A percentile compares a stretch with the other conserved stretches of the same genome.
phyloP scores from a whole-genome alignment of 164 flowering plant species.

The Echeveria elegans region DNA sequence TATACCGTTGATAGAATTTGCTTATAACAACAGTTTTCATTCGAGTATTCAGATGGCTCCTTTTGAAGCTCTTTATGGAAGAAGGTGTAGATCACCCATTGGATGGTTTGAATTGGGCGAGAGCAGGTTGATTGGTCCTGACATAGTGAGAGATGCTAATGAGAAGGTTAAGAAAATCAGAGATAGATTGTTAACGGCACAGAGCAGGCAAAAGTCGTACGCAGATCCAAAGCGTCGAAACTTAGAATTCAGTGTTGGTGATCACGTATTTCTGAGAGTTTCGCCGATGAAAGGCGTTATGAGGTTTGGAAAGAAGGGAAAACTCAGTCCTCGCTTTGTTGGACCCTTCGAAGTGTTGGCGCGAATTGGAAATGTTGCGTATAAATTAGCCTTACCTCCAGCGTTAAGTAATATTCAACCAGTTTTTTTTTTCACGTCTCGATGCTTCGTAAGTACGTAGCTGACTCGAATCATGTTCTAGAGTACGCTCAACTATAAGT shows the following conservation, averaged over 20 bases:
- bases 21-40: slow-evolving; percentile 4
- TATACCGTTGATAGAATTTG: background rate
- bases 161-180: background rate
- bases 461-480: background rate
- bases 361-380: background rate
- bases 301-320: background rate
- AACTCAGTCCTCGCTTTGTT: background rate
- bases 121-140: background rate
- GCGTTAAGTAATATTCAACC: background rate
- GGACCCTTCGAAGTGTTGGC: background rate
- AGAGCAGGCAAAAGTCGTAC: background rate
- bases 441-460: background rate
- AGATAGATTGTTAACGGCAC: background rate
- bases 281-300: background rate
- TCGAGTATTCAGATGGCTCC: background rate
- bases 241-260: background rate
- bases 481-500: background rate
- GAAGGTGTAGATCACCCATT: background rate
- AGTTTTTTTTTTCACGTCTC: background rate
- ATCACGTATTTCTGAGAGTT: background rate
- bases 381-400: background rate
- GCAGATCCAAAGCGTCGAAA: background rate
- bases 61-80: background rate
- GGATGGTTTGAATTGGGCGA: background rate
- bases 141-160: background rate